Conservation (phyloP, 2,329 filamentous ascomycete genomes). For the Xylariomycetidae sp. region DNA sequence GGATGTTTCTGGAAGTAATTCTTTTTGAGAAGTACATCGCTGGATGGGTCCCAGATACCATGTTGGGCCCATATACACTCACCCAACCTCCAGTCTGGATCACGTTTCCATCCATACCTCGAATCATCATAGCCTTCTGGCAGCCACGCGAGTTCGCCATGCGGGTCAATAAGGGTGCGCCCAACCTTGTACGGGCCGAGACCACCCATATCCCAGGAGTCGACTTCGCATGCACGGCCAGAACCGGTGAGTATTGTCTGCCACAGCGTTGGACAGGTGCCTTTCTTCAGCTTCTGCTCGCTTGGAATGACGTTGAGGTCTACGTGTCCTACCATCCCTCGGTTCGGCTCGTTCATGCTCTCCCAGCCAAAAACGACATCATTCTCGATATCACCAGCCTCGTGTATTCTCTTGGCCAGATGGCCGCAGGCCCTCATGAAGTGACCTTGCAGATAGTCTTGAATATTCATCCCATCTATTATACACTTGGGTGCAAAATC, state of each 20-base stretch:
- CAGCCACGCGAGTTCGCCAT: constrained; percentile 82
- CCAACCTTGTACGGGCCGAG: constrained; percentile 91
- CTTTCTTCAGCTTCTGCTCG: constrained; percentile 88
- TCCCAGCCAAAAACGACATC: constrained; percentile 93
- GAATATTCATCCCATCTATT: constrained; percentile 91
- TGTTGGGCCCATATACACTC: constrained; percentile 96
- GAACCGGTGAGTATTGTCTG: constrained; percentile 91
- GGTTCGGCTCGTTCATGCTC: constrained; percentile 91
- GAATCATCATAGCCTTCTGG: constrained; percentile 78
- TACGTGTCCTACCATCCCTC: constrained; percentile 76
- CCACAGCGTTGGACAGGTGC: constrained; percentile 89
- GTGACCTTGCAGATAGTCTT: constrained; percentile 88
- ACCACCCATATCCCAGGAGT: constrained; percentile 89
- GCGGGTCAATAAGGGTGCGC: constrained; percentile 75
- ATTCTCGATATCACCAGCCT: constrained; percentile 83
- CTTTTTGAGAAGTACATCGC: constrained; percentile 72
- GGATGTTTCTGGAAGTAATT: constrained; percentile 86
- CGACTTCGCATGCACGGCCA: constrained; percentile 82
- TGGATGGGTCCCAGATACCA: constrained; percentile 83
- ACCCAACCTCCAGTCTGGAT: constrained; percentile 85
- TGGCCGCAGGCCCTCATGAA: constrained; percentile 77
- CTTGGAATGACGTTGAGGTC: constrained; percentile 78
- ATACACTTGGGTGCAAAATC: constrained; percentile 96
- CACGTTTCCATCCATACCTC: constrained; percentile 84
- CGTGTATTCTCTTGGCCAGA: constrained; percentile 77